phyloP scores from a whole-genome alignment of 306 rosid species.

The Erythrophleum fordii region DNA sequence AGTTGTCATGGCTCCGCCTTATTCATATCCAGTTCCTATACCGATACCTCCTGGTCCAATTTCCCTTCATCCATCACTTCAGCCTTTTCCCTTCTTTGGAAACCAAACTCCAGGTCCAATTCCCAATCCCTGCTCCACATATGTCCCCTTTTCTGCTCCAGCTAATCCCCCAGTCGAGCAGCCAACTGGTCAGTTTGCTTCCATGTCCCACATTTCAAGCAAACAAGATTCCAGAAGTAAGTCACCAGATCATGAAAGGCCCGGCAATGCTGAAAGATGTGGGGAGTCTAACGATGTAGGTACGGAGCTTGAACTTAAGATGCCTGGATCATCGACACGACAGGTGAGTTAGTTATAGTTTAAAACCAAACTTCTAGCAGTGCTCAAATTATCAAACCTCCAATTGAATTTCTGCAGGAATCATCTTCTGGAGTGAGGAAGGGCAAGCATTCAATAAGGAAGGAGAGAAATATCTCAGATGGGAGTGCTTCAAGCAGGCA shows the following conservation, averaged over 20 bases:
- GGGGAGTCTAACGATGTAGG: conserved; percentile 74
- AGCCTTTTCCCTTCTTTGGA: conserved; percentile 75
- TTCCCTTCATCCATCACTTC: conserved; percentile 72
- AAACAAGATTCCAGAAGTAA: conserved; percentile 64
- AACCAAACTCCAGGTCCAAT: conserved; percentile 66
- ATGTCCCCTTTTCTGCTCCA: conserved; percentile 66
- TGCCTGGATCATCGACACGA: conserved; percentile 87
- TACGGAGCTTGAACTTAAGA: conserved; percentile 91
- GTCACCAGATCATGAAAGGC: conserved; percentile 56
- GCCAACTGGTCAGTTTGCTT: conserved; percentile 58
- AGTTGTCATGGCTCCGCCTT: conserved; percentile 70
- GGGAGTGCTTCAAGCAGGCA: conserved; percentile 71
- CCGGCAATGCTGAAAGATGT: conserved; percentile 57
- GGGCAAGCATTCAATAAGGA: conserved; percentile 67
- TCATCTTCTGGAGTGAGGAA: conserved; percentile 59
- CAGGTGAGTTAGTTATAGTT: conserved; percentile 54
- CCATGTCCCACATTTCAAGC: conserved; percentile 54
- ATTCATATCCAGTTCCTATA: conserved; percentile 75
- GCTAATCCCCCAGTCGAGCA: conserved; percentile 56
- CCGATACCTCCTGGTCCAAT: conserved; percentile 65
- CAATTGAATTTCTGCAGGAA: conserved; percentile 54
- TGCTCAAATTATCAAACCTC: conserved; percentile 9
- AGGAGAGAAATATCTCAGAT: conserved; percentile 53
- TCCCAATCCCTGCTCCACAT: conserved; percentile 71
- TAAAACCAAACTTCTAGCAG: conserved; percentile 21